Base-by-base conservation (phyloP, 768 basidiomycete genomes). In the Pulveroboletus sp. region DNA sequence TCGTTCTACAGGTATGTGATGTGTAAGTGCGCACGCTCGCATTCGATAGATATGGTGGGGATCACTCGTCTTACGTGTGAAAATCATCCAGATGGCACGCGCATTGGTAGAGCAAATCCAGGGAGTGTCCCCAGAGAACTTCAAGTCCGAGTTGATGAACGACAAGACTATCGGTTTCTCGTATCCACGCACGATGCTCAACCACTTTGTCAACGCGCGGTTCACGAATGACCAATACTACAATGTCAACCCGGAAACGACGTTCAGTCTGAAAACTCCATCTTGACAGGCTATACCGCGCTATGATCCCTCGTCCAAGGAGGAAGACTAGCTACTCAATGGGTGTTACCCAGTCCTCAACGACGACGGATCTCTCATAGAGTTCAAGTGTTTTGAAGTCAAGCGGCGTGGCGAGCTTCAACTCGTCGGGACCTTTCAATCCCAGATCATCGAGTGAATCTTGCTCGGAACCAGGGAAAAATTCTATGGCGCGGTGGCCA, bases 11-110 rank as follows among this genome's bases (percentile, higher is more conserved):
- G 96, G 30, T 99, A 99, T 60, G 95, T 99, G 65, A 98, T 98
- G 96, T 84, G 96, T 34, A 98, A 99, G 66, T 96, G 96, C 45
- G 96, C 96, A 16, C 77, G 96, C 26, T 99, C 96, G 96, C 94
- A 97, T 68, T 98, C 95, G 24, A 97, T 99, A 95, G 96, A 99
- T 73, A 99, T 99, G 96, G 96, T 96, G 1, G 96, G 96, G 7
- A 97, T 99, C 54, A 98, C 96, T 11, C 98, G 96, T 71, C 74
- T 98, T 45, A 98, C 96, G 0, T 34, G 93, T 95, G 17, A 90
- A 82, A 6, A 98, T 99, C 72, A 98, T 99, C 58, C 95, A 99
- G 67, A 94, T 99, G 92, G 95, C 96, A 13, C 83, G 96, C 31
- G 86, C 93, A 50, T 78, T 98, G 26, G 96, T 99, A 17, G 96